Evolutionary conservation across 805 yeast genomes (phyloP).

Genomic region (Candida vaughaniae): DNA sequence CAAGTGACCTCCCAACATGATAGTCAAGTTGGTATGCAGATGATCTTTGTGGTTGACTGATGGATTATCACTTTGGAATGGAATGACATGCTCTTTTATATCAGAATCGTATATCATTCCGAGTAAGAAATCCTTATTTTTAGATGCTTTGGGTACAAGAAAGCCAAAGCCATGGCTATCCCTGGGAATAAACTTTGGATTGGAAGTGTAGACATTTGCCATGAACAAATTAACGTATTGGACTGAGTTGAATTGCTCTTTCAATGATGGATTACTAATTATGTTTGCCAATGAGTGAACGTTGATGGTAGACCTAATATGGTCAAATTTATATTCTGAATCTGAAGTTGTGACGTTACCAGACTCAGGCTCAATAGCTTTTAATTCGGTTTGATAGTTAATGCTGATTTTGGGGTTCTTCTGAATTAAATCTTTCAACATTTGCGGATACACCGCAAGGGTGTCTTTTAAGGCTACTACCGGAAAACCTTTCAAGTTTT

Average conservation of each 20-base stretch:
- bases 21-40: slow-evolving; percentile 68
- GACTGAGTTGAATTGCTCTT: slow-evolving; percentile 20
- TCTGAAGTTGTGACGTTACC: slow-evolving; percentile 15
- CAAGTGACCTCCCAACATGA: slow-evolving; percentile 87
- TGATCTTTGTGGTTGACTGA: not conserved
- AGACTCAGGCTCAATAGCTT: slow-evolving; percentile 17
- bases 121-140: slow-evolving; percentile 56
- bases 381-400: slow-evolving; percentile 25
- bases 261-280: slow-evolving; percentile 11
- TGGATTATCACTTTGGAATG: slow-evolving; percentile 1
- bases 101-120: slow-evolving; percentile 94
- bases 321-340: slow-evolving; percentile 41
- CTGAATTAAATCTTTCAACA: slow-evolving; percentile 38
- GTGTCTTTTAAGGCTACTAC: slow-evolving; percentile 61
- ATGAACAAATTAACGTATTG: slow-evolving; percentile 55
- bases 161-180: slow-evolving; percentile 78
- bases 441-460: slow-evolving; percentile 50
- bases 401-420: slow-evolving; percentile 42
- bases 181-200: slow-evolving; percentile 34
- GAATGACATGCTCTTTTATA: slow-evolving; percentile 27
- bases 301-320: slow-evolving; percentile 59
- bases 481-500: slow-evolving; percentile 52
- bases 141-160: slow-evolving; percentile 60
- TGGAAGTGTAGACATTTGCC: slow-evolving; percentile 59
- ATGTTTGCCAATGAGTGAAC: slow-evolving; percentile 39